Percentiles rank a stretch among this genome's conserved stretches.
Conservation (phyloP, 2,329 filamentous ascomycete species). For the Diplodia corticola region DNA sequence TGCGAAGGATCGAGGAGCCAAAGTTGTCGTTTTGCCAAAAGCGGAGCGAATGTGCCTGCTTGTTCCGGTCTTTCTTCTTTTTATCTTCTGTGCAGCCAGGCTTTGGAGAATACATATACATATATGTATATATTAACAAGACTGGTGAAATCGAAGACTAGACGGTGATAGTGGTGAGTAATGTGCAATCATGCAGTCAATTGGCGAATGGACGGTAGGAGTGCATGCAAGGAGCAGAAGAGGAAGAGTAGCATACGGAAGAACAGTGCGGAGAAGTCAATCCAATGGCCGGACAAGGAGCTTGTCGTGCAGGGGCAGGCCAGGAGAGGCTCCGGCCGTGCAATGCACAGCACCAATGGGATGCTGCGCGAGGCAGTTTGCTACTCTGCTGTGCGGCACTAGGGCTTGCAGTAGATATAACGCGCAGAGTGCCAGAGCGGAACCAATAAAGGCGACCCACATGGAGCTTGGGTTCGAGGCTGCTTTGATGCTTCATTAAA, state of each 20-base stretch:
- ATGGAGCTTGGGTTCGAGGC: background rate
- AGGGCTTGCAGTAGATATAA: background rate
- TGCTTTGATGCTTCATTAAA: background rate
- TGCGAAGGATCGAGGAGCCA: background rate
- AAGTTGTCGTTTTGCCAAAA: background rate
- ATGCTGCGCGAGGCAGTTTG: background rate
- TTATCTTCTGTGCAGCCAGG: too few species aligned
- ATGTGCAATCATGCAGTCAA: background rate
- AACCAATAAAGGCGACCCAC: background rate
- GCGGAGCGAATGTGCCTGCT: background rate
- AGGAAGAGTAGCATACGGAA: background rate
- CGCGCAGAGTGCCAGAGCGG: background rate
- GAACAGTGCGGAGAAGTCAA: background rate
- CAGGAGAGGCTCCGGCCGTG: background rate
- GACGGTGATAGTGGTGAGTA: background rate
- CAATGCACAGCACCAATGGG: background rate
- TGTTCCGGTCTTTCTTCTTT: background rate
- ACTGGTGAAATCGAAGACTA: background rate
- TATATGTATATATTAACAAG: background rate
- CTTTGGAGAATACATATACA: too few species aligned
- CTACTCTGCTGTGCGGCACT: conserved; percentile 4
- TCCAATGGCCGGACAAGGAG: background rate
- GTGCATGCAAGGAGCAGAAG: background rate
- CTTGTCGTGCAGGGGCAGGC: background rate
- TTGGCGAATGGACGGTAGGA: background rate